A percentile compares a stretch with the other conserved stretches of the same genome.
These are phyloP conservation scores for Tieghemiomyces parasiticus DNA, from an alignment of 192 early-diverging fungal genomes.

Conservation along the genomic window DNA sequence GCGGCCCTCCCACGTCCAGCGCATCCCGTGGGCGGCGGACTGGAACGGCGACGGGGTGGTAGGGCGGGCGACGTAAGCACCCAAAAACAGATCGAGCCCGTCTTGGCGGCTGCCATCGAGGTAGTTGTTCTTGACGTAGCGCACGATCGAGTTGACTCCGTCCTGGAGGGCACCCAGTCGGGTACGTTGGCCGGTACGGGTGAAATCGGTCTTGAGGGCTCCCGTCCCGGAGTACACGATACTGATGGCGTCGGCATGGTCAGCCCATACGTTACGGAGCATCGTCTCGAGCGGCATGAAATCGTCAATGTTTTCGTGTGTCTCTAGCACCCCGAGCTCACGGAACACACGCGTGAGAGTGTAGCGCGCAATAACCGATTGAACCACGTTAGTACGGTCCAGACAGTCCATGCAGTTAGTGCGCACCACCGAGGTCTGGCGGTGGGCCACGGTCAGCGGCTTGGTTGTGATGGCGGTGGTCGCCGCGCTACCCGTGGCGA, in stretches of 20 bases:
- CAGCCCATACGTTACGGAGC: slow-evolving; percentile 93
- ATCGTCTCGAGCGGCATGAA: slow-evolving; percentile 45
- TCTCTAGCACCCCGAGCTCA: slow-evolving; percentile 42
- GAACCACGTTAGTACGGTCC: slow-evolving; percentile 98
- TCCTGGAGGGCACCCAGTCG: slow-evolving; percentile 70
- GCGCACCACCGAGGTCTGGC: slow-evolving; percentile 71
- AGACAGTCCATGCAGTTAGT: slow-evolving; percentile 99
- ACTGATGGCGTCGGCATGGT: slow-evolving; percentile 90
- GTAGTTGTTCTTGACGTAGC: slow-evolving; percentile 93
- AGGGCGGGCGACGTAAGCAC: slow-evolving; percentile 32
- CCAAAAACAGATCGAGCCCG: slow-evolving; percentile 78
- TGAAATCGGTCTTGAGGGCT: slow-evolving; percentile 97
- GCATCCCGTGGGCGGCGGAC: no score
- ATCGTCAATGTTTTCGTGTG: slow-evolving; percentile 44
- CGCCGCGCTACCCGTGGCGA: slow-evolving; percentile 4
- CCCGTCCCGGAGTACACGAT: slow-evolving; percentile 89
- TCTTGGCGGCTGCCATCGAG: slow-evolving; percentile 89
- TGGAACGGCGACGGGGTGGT: slow-evolving; percentile 30
- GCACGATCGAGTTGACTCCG: slow-evolving; percentile 57
- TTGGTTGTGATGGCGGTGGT: no score
- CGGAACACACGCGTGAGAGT: slow-evolving; percentile 60
- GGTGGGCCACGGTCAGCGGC: not conserved
- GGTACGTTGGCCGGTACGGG: slow-evolving; percentile 82
- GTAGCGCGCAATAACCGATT: slow-evolving; percentile 69
- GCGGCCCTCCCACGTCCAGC: slow-evolving; percentile 38